Base-by-base conservation (phyloP, 2,329 filamentous ascomycete species). In the Fusarium sp. region DNA sequence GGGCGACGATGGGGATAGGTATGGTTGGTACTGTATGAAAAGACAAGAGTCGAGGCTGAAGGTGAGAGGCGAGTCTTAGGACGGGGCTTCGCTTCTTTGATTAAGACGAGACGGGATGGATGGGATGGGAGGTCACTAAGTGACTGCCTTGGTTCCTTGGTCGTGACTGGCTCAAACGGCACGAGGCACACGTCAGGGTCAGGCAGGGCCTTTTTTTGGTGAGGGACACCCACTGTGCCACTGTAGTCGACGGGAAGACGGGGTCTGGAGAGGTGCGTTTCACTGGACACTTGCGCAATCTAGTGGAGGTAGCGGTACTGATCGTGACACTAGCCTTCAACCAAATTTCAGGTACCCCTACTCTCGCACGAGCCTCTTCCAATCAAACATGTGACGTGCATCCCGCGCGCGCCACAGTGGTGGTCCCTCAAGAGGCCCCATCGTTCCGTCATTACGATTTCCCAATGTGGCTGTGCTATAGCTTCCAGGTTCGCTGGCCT, bases 401-500 rank as follows among this genome's bases (percentile, higher is more conserved):
- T 69, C 67, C 27, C 53, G 18, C 25, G 44, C 45, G 45, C 47
- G 66, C 62, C 67, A 67, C 61, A 48, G 40, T 40, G 65, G 49
- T 54, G 65, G 49, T 54, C 55, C 66, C 46, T 34, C 29, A 12
- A 38, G 34, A 38, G 32, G 32, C 3, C 34, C 41, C 29, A 44
- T 29, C 15, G 34, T 45, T 58, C 62, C 63, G 55, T 62, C 53
- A 61, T 70, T 69, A 46, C 51, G 40, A 54, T 71, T 63, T 53
- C 25, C 47, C 46, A 58, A 53, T 61, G 74, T 75, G 74, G 74
- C 74, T 74, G 74, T 74, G 73, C 71, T 59, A 41, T 58, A 75
- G 74, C 73, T 75, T 75, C 70, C 56, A 75, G 74, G 72, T 75
- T 75, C 70, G 74, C 72, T 75, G 74, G 74, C 74, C 73, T 75